Percentiles rank a stretch among this genome's conserved stretches.
These are phyloP conservation scores for Poa pratensis DNA, from an alignment of 176 grass and related monocot genomes.

Conservation along the genomic window DNA sequence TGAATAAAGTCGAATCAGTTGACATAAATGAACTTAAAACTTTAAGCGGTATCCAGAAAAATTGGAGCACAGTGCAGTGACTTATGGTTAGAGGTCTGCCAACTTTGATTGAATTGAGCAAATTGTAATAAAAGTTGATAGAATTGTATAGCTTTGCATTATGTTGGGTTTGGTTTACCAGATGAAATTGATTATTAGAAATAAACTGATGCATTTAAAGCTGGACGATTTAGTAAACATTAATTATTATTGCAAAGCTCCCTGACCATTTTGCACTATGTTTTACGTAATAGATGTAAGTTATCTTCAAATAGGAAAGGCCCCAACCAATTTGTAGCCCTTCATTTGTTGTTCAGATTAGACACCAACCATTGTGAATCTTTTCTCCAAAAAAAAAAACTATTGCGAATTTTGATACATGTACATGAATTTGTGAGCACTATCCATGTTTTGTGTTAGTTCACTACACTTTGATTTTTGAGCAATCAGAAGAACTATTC, in stretches of 20 bases:
- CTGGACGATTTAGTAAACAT: conserved; percentile 6
- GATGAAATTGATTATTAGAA: conserved; percentile 22
- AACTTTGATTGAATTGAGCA: conserved; percentile 20
- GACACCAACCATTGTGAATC: not conserved
- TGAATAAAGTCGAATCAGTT: conserved; percentile 25
- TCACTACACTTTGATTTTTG: conserved; percentile 7
- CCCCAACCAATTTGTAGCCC: not conserved
- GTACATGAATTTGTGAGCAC: not conserved
- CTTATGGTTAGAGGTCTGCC: not conserved
- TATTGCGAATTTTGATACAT: conserved; percentile 16
- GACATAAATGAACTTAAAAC: conserved; percentile 3
- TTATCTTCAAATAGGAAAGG: not conserved
- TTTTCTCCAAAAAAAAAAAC: not conserved
- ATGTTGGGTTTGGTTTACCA: not conserved
- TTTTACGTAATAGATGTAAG: not conserved
- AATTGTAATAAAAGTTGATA: not conserved
- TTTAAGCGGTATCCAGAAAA: not conserved
- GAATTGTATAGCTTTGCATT: not conserved
- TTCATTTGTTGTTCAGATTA: not conserved
- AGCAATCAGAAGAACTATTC: not conserved
- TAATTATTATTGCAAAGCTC: not conserved
- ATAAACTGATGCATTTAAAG: conserved; percentile 14
- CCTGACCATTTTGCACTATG: not conserved
- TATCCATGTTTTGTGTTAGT: conserved; percentile 15
- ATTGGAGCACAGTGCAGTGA: not conserved